Evolutionary conservation across 768 basidiomycete genomes (phyloP).

Genomic region (Russula dissimulans): DNA sequence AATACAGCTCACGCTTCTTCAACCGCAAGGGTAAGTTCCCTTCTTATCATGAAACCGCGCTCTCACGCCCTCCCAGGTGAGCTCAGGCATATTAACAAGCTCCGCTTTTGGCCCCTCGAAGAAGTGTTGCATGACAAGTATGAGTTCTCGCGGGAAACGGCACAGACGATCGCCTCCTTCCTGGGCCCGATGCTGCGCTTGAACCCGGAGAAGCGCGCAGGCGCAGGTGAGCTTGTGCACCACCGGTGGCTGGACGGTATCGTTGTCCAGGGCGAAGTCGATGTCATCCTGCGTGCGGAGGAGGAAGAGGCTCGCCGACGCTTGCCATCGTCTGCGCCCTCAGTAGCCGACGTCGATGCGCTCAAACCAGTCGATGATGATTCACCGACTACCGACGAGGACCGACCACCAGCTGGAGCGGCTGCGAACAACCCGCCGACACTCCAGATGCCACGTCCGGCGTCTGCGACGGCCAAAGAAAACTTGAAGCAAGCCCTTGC

Average conservation of each 20-base stretch:
- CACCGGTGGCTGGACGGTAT: constrained; percentile 84
- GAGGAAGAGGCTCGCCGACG: constrained; percentile 36
- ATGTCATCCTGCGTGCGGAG: constrained; percentile 61
- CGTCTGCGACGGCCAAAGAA: constrained; percentile 21
- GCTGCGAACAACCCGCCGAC: constrained; percentile 11
- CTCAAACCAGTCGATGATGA: constrained; percentile 73
- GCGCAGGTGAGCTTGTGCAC: constrained; percentile 74
- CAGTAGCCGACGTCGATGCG: constrained; percentile 36
- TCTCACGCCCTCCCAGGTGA: constrained; percentile 41
- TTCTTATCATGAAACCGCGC: no score
- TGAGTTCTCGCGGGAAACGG: constrained; percentile 76
- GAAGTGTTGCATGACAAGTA: constrained; percentile 90
- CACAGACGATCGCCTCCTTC: constrained; percentile 74
- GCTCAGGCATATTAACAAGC: constrained; percentile 87
- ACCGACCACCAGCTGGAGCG: constrained; percentile 3
- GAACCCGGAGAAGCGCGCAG: constrained; percentile 81
- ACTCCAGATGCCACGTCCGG: constrained; percentile 15
- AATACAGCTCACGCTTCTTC: constrained; percentile 92
- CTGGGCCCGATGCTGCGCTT: constrained; percentile 84
- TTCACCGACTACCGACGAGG: constrained; percentile 18
- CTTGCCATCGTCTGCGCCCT: constrained; percentile 13
- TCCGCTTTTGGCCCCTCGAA: constrained; percentile 84
- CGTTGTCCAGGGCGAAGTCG: constrained; percentile 84
- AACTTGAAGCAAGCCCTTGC: constrained; percentile 14
- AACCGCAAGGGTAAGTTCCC: constrained; percentile 72